Percentiles rank a stretch among this genome's conserved stretches.
Conservation (phyloP, 2,329 filamentous ascomycete species). For the Diaporthe nobilis region DNA sequence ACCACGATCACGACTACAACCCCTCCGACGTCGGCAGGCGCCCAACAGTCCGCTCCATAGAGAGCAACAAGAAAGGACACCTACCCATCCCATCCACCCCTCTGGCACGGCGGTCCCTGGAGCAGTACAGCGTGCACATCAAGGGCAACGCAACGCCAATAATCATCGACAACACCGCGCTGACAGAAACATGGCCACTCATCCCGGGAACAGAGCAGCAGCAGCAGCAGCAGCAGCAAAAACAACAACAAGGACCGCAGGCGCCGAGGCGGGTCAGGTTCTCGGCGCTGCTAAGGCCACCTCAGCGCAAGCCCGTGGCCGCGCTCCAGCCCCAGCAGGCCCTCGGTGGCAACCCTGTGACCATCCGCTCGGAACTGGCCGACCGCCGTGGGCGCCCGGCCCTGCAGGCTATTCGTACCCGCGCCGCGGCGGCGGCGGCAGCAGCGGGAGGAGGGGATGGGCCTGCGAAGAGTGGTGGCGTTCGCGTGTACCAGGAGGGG, state of each 20-base stretch:
- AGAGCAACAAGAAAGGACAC: background rate
- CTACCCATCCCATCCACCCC: background rate
- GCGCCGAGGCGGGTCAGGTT: constrained; percentile 9
- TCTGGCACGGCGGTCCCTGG: background rate
- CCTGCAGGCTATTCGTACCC: constrained; percentile 30
- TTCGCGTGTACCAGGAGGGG: constrained; percentile 10
- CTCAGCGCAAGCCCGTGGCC: constrained; percentile 24
- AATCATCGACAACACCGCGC: background rate
- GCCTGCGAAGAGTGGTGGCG: too few species aligned
- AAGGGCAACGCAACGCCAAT: constrained; percentile 28
- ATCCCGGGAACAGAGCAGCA: background rate
- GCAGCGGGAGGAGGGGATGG: background rate
- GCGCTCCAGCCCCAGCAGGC: constrained; percentile 16
- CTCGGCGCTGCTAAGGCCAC: constrained; percentile 23
- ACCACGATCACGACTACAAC: background rate
- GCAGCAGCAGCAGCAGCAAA: background rate
- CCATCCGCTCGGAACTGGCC: constrained; percentile 28
- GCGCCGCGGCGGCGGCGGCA: background rate
- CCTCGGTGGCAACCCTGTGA: constrained; percentile 11
- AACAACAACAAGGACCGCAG: background rate
- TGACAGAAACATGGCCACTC: background rate
- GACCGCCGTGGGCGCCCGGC: constrained; percentile 32
- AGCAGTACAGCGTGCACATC: constrained; percentile 31
- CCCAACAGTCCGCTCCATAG: background rate
- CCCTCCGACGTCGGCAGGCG: background rate